phyloP scores from a whole-genome alignment of 305 asterid species.

The Lippia alba region DNA sequence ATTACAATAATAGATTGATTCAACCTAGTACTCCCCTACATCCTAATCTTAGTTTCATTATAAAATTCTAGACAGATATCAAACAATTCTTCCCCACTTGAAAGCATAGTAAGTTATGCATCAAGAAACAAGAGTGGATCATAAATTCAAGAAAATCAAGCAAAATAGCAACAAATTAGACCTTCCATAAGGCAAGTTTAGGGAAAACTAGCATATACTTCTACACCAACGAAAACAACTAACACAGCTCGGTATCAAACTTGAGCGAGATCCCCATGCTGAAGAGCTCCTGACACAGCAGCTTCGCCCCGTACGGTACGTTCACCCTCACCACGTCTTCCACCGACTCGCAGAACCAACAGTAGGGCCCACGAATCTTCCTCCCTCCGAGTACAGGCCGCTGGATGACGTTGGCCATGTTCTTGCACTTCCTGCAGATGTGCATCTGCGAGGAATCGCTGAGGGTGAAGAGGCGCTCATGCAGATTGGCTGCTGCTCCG shows the following conservation, averaged over 20 bases:
- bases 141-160: not conserved
- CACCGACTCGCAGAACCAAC: slow-evolving; percentile 78
- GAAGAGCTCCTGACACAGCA: slow-evolving; percentile 86
- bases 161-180: not conserved
- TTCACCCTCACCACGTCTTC: slow-evolving; percentile 76
- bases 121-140: not conserved
- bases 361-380: slow-evolving; percentile 82
- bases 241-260: slow-evolving; percentile 80
- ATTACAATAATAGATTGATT: too few species aligned
- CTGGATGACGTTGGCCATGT: slow-evolving; percentile 81
- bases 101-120: too few species aligned
- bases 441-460: slow-evolving; percentile 91
- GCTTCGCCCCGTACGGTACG: slow-evolving; percentile 93
- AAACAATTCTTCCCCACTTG: too few species aligned
- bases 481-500: slow-evolving; percentile 88
- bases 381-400: slow-evolving; percentile 68
- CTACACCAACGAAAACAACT: slow-evolving; percentile 14
- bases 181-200: not conserved
- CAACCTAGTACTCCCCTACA: too few species aligned
- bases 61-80: too few species aligned
- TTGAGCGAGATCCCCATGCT: slow-evolving; percentile 90
- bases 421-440: slow-evolving; percentile 76
- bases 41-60: too few species aligned
- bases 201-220: not conserved
- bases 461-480: slow-evolving; percentile 90